A percentile compares a stretch with the other conserved stretches of the same genome.
Conservation (phyloP, 129 eudicot genomes). For the Glebionis coronaria region DNA sequence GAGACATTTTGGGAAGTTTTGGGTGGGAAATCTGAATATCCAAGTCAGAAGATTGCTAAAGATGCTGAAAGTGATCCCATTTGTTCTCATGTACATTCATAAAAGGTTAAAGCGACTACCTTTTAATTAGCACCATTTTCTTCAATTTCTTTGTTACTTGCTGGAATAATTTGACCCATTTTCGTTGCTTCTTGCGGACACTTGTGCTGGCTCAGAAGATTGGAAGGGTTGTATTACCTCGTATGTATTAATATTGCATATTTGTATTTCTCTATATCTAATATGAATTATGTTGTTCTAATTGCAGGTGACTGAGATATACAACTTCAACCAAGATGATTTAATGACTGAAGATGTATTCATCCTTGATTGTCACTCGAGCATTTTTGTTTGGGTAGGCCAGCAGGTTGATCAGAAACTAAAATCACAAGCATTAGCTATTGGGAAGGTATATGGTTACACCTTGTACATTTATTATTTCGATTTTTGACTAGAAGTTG, state of each 20-base stretch:
- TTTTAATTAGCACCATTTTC: conserved; percentile 37
- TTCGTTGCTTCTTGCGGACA: conserved; percentile 20
- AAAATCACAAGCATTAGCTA: conserved; percentile 55
- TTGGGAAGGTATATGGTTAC: conserved; percentile 56
- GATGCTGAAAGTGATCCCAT: conserved; percentile 86
- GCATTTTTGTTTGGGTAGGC: conserved; percentile 89
- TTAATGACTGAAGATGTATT: conserved; percentile 90
- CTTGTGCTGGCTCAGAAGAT: conserved; percentile 38
- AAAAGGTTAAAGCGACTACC: conserved; percentile 40
- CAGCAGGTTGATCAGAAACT: conserved; percentile 66
- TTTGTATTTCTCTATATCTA: neutral
- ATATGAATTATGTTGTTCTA: neutral
- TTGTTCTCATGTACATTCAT: conserved; percentile 68
- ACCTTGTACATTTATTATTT: neutral
- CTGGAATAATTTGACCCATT: conserved; percentile 20
- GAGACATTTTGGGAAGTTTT: conserved; percentile 87
- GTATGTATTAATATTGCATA: neutral
- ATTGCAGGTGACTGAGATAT: conserved; percentile 76
- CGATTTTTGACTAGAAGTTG: conserved; percentile 9
- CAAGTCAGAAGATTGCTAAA: conserved; percentile 70
- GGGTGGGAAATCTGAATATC: conserved; percentile 85
- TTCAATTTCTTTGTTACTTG: conserved; percentile 14
- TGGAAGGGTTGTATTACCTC: conserved; percentile 49
- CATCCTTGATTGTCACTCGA: conserved; percentile 79
- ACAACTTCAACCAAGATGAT: conserved; percentile 87